Evolutionary conservation across 768 basidiomycete genomes (phyloP), one percentile per base, ranked within the genome.

Genomic region (Kockovaella imperatae): DNA sequence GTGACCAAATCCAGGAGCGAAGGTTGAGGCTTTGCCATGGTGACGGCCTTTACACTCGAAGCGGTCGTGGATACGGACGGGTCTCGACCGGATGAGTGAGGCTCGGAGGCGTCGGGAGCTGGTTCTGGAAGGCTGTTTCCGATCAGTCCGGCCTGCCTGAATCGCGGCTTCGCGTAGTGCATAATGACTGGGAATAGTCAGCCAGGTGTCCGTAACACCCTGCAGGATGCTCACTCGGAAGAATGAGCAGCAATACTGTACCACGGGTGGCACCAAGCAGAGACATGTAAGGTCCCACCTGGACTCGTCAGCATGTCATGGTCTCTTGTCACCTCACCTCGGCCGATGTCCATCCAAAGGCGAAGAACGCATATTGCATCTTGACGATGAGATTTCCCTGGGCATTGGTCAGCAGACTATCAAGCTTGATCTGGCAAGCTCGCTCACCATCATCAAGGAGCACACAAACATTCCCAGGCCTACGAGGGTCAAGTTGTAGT

Each of bases 401-500:
- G 23, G 17, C 13, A 2, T 17, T n/a, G 3, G 17, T 46, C 25
- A 47, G 39, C 8, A 4, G 7, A 18, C 50, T 25, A 29, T 23
- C 35, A 35, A 7, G 24, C 28, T n/a, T 14, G 38, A 13, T 13
- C 6, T 36, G 21, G 14, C 5, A 14, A 25, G 29, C 13, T 11
- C 42, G 10, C 80, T 59, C 65, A 85, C 84, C 40, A 77, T 77
- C 2, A 85, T 78, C 26, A 86, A 74, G 28, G 81, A 68, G 67
- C 83, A 80, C 10, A 76, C 63, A 62, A 87, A 84, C 42, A 85
- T 61, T 3, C 78, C 78, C 4, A 78, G 45, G 2, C 81, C 87
- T 3, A 87, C 69, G 49, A 80, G 74, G 2, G 82, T 82, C 64
- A 91, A 73, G 62, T 82, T 86, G 76, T 81, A 89, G 61, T 87